Percentiles rank a stretch among this genome's conserved stretches.
phyloP scores from a whole-genome alignment of 2,329 filamentous ascomycete genomes.

The Raffaelea ambrosiae region DNA sequence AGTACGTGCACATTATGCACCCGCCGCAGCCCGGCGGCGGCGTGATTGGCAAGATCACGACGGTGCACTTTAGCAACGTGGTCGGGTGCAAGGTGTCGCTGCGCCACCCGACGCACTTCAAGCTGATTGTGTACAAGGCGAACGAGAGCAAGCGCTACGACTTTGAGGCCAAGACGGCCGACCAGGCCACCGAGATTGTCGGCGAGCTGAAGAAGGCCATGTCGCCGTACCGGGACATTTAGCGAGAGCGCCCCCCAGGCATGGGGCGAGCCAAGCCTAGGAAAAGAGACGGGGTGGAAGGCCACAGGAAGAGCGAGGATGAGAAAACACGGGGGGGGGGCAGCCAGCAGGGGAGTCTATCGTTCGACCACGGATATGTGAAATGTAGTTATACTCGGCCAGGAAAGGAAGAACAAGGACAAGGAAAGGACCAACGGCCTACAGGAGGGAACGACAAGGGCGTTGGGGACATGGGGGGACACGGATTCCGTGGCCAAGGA shows the following conservation, averaged over 20 bases:
- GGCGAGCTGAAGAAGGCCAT: slow-evolving; percentile 70
- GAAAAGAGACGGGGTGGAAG: background rate
- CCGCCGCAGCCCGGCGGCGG: slow-evolving; percentile 58
- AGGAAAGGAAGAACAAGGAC: too few species aligned
- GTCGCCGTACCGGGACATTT: slow-evolving; percentile 52
- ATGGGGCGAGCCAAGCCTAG: background rate
- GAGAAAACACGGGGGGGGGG: too few species aligned
- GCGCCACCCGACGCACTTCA: slow-evolving; percentile 73
- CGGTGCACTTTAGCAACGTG: slow-evolving; percentile 74
- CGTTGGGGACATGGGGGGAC: too few species aligned
- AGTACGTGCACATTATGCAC: slow-evolving; percentile 81
- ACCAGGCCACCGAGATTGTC: slow-evolving; percentile 73
- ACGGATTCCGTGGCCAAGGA: too few species aligned
- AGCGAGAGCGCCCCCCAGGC: slow-evolving; percentile 1
- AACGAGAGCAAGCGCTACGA: slow-evolving; percentile 76
- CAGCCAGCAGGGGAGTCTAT: too few species aligned
- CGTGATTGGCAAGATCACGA: slow-evolving; percentile 62
- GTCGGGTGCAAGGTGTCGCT: slow-evolving; percentile 74
- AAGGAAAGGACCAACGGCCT: too few species aligned
- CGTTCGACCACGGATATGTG: too few species aligned
- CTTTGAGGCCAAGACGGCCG: slow-evolving; percentile 65
- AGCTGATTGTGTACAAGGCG: slow-evolving; percentile 61
- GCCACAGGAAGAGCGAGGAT: background rate
- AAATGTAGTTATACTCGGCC: too few species aligned
- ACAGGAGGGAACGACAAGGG: too few species aligned